A percentile compares a stretch with the other conserved stretches of the same genome.
Conservation (phyloP, 2,329 filamentous ascomycete species). For the Periglandula ipomoeae region DNA sequence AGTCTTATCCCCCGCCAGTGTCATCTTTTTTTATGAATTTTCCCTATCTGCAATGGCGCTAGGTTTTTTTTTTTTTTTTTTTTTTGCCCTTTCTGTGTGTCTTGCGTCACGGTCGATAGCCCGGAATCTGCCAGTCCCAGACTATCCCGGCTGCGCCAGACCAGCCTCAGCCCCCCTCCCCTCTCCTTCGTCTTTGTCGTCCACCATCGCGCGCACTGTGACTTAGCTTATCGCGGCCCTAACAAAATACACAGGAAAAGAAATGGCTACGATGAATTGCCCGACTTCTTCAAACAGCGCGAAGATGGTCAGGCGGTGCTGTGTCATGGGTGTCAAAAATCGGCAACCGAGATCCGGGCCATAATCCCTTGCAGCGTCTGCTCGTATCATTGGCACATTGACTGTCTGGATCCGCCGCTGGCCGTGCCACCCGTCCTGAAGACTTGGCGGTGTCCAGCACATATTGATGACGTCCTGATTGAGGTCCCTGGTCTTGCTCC, state of each 20-base stretch:
- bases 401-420: constrained; percentile 80
- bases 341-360: constrained; percentile 50
- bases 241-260: constrained; percentile 32
- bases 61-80: not conserved
- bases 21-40: not conserved
- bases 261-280: constrained; percentile 48
- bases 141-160: not conserved
- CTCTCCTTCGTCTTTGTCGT: not conserved
- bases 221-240: too few relatives aligned
- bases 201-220: not conserved
- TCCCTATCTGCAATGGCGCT: too few relatives aligned
- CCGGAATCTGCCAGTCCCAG: too few relatives aligned
- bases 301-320: constrained; percentile 71
- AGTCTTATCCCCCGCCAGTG: constrained; percentile 23
- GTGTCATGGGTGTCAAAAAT: constrained; percentile 66
- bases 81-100: not conserved
- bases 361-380: constrained; percentile 86
- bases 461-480: constrained; percentile 66
- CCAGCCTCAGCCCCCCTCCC: not conserved
- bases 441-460: constrained; percentile 83
- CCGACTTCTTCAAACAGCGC: constrained; percentile 59
- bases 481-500: constrained; percentile 49
- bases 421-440: constrained; percentile 67
- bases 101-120: too few relatives aligned
- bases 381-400: constrained; percentile 76